phyloP scores from a whole-genome alignment of 2,329 filamentous ascomycete genomes.

The Penicillium sp. region DNA sequence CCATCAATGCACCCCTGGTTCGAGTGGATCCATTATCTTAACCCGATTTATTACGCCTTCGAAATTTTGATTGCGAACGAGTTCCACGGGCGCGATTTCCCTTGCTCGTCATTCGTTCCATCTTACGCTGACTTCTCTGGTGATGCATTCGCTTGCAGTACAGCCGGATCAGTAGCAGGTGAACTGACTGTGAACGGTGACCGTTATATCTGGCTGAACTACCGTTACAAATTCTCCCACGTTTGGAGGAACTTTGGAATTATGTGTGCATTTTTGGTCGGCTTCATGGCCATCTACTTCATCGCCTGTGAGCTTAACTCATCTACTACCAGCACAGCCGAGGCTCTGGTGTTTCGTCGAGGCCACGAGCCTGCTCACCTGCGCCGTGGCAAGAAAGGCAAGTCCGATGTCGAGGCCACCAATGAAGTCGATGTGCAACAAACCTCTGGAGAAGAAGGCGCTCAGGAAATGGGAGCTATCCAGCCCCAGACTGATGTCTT shows the following conservation, averaged over 20 bases:
- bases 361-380: constrained; percentile 38
- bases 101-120: constrained; percentile 21
- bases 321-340: constrained; percentile 64
- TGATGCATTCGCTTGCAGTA: constrained; percentile 16
- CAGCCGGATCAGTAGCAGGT: constrained; percentile 55
- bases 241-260: constrained; percentile 71
- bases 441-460: constrained; percentile 5
- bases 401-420: constrained; percentile 1
- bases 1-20: constrained; percentile 53
- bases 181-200: constrained; percentile 58
- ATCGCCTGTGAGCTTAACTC: constrained; percentile 46
- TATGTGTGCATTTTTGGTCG: constrained; percentile 58
- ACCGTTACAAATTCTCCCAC: constrained; percentile 58
- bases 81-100: constrained; percentile 28
- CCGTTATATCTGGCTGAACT: constrained; percentile 54
- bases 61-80: constrained; percentile 34
- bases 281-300: constrained; percentile 50
- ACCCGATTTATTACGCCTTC: constrained; percentile 34
- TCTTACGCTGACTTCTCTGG: constrained; percentile 15
- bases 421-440: neutral
- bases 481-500: constrained; percentile 18
- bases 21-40: constrained; percentile 40
- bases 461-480: constrained; percentile 8
- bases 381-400: constrained; percentile 8
- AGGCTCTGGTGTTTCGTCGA: constrained; percentile 70